These are phyloP conservation scores for Phylloporus sp. DNA, from an alignment of 768 basidiomycete genomes.

Conservation along the genomic window DNA sequence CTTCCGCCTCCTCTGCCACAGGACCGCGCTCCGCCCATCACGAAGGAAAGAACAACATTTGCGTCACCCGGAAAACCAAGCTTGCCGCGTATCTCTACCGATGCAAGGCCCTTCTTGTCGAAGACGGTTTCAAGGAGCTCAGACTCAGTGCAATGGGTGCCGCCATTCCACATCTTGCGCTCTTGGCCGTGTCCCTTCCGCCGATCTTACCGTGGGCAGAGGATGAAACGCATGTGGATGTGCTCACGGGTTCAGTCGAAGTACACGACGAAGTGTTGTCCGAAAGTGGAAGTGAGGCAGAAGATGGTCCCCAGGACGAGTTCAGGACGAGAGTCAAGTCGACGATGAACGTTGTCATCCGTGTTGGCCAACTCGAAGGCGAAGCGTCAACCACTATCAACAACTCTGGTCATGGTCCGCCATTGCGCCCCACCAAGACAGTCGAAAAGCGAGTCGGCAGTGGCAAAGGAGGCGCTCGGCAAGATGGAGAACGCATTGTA, in stretches of 20 bases:
- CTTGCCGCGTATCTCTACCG: constrained; percentile 70
- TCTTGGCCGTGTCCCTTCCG: constrained; percentile 66
- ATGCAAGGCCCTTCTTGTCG: constrained; percentile 66
- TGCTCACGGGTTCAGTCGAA: constrained; percentile 65
- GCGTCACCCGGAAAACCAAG: constrained; percentile 70
- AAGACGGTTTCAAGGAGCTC: constrained; percentile 75
- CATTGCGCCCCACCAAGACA: constrained; percentile 2
- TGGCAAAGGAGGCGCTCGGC: constrained; percentile 5
- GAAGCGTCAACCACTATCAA: constrained; percentile 30
- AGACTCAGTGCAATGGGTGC: constrained; percentile 83
- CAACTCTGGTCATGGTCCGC: constrained; percentile 1
- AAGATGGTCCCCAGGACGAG: constrained; percentile 51
- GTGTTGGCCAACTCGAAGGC: constrained; percentile 62
- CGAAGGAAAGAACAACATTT: constrained; percentile 79
- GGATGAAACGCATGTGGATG: constrained; percentile 57
- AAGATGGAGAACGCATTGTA: constrained; percentile 25
- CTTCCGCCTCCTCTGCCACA: constrained; percentile 69
- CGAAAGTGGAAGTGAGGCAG: constrained; percentile 45
- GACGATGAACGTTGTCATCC: constrained; percentile 54
- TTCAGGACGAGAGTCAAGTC: constrained; percentile 67
- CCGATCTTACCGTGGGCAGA: constrained; percentile 61
- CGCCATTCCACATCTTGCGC: constrained; percentile 77
- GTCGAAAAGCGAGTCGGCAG: constrained; percentile 6
- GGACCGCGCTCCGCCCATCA: constrained; percentile 74
- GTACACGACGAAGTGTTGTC: constrained; percentile 71